These are phyloP conservation scores for Bonia amplexicaulis DNA, from an alignment of 176 grass and related monocot genomes.

Conservation along the genomic window DNA sequence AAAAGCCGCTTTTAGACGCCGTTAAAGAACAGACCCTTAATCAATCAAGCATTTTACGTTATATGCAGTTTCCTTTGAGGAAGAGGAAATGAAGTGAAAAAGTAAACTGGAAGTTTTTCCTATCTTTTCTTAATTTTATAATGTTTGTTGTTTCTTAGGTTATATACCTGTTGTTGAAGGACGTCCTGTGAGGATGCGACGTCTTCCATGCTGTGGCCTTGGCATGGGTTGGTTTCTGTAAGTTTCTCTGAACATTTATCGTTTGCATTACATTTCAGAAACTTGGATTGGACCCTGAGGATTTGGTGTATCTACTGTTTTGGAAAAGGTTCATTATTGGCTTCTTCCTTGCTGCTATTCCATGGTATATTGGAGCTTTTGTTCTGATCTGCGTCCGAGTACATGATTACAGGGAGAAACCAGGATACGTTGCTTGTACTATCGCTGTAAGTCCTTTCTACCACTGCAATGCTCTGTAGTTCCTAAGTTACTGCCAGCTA, in stretches of 20 bases:
- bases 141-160: constrained; percentile 36
- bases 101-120: not conserved
- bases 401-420: constrained; percentile 85
- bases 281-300: not conserved
- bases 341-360: constrained; percentile 91
- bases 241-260: constrained; percentile 33
- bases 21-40: not conserved
- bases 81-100: not conserved
- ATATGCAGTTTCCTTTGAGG: not conserved
- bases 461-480: not conserved
- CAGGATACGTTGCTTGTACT: constrained; percentile 88
- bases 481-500: not conserved
- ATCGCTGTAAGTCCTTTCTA: constrained; percentile 72
- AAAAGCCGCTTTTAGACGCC: too few species aligned
- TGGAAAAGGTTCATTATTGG: constrained; percentile 72
- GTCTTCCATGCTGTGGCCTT: constrained; percentile 80
- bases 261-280: not conserved
- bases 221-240: constrained; percentile 93
- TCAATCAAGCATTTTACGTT: not conserved
- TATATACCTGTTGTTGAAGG: constrained; percentile 85
- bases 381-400: constrained; percentile 72
- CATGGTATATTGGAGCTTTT: constrained; percentile 96
- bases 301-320: constrained; percentile 31
- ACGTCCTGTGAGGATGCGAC: constrained; percentile 67
- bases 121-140: not conserved